Conservation (phyloP, 371 early-diverging fungal genomes). For the Gilbertella persicaria region DNA sequence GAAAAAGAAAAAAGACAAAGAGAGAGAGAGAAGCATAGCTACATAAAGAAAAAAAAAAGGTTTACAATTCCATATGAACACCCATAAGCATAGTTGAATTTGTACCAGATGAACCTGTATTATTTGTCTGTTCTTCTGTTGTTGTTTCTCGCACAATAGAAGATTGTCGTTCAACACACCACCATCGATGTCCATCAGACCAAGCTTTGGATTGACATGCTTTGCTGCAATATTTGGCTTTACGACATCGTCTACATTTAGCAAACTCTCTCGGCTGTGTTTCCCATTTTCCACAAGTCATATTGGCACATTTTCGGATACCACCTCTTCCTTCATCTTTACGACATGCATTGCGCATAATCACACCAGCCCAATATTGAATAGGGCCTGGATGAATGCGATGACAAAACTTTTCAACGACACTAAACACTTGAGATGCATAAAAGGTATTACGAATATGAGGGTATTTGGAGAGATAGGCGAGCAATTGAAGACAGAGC, state of each 20-base stretch:
- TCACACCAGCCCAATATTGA: constrained; percentile 77
- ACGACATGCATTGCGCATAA: constrained; percentile 81
- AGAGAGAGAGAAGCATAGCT: background rate
- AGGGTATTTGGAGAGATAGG: constrained; percentile 85
- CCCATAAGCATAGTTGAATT: constrained; percentile 19
- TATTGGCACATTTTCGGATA: constrained; percentile 73
- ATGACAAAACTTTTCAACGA: constrained; percentile 75
- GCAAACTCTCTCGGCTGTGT: constrained; percentile 71
- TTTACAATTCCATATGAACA: constrained; percentile 22
- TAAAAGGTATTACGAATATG: constrained; percentile 70
- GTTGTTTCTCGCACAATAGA: constrained; percentile 9
- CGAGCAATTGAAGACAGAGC: constrained; percentile 82
- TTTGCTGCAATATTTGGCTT: constrained; percentile 80
- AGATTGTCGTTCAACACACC: constrained; percentile 69
- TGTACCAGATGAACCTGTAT: constrained; percentile 1
- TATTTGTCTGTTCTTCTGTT: background rate
- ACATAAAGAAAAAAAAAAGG: background rate
- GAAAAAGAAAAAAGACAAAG: constrained; percentile 4
- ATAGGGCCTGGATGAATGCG: constrained; percentile 65
- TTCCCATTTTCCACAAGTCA: constrained; percentile 78
- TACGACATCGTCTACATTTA: constrained; percentile 79
- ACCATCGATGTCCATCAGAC: constrained; percentile 79
- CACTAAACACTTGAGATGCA: constrained; percentile 67
- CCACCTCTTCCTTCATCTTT: constrained; percentile 73
- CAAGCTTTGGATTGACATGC: constrained; percentile 75